Evolutionary conservation across 495 filamentous ascomycete species (phyloP).

Genomic region (Annulohypoxylon stygium): DNA sequence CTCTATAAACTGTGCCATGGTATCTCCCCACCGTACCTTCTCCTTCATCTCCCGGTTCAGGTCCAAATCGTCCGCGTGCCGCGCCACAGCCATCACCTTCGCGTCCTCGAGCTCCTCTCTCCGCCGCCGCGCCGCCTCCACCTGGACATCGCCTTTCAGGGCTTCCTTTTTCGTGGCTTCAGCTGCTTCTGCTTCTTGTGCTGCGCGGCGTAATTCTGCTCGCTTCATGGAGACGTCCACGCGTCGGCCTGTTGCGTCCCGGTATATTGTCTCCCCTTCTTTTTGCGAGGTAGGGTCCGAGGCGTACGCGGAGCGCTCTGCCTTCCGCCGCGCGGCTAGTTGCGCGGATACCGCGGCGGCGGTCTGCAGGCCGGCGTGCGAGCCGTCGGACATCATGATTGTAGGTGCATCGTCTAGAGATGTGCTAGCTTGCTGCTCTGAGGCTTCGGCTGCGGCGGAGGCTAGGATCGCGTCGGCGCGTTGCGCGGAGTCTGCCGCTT

Average conservation of each 20-base stretch:
- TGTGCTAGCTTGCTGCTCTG: not conserved
- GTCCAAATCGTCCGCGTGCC: slow-evolving; percentile 82
- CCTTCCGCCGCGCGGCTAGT: slow-evolving; percentile 65
- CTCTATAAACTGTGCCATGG: slow-evolving; percentile 82
- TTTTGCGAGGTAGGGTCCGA: slow-evolving; percentile 40
- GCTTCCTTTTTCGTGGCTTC: slow-evolving; percentile 71
- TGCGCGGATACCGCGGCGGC: slow-evolving; percentile 83
- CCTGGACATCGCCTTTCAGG: slow-evolving; percentile 87
- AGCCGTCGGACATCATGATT: slow-evolving; percentile 84
- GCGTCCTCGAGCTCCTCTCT: slow-evolving; percentile 79
- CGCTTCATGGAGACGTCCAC: slow-evolving; percentile 92
- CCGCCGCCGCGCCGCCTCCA: slow-evolving; percentile 64
- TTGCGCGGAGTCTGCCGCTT: slow-evolving; percentile 67
- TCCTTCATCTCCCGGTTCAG: slow-evolving; percentile 86
- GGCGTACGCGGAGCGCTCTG: slow-evolving; percentile 62
- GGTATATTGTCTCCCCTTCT: slow-evolving; percentile 85
- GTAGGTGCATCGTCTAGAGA: slow-evolving; percentile 55
- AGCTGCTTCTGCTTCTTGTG: slow-evolving; percentile 76
- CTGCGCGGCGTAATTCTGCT: slow-evolving; percentile 81
- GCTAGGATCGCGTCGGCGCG: slow-evolving; percentile 51
- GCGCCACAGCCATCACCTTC: slow-evolving; percentile 80
- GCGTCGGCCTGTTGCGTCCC: slow-evolving; percentile 91
- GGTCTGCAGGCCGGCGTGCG: slow-evolving; percentile 86
- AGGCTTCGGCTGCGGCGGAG: slow-evolving; percentile 60
- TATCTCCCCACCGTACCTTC: slow-evolving; percentile 89